phyloP scores from a whole-genome alignment of 495 filamentous ascomycete species.

The Peziza echinospora region DNA sequence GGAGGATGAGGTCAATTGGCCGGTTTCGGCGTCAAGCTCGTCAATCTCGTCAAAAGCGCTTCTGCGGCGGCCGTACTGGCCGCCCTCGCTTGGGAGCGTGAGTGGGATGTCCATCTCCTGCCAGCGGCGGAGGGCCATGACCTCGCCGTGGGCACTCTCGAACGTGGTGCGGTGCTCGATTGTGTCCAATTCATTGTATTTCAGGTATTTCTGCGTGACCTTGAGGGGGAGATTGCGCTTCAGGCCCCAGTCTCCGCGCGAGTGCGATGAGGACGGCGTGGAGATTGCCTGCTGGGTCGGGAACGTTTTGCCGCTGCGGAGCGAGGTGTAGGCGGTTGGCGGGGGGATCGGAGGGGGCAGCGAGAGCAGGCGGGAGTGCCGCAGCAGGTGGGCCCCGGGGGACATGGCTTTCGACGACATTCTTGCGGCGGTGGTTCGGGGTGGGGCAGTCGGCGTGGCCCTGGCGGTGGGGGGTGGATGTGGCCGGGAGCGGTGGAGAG shows the following conservation, averaged over 20 bases:
- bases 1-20: too few species aligned
- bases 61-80: background rate
- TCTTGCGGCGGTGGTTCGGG: background rate
- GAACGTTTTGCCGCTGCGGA: constrained; percentile 49
- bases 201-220: constrained; percentile 47
- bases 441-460: background rate
- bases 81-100: constrained; percentile 21
- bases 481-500: too few species aligned
- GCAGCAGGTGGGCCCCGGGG: constrained; percentile 37
- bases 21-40: constrained; percentile 23
- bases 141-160: constrained; percentile 61
- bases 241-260: constrained; percentile 78
- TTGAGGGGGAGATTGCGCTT: constrained; percentile 64
- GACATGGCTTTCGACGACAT: constrained; percentile 27
- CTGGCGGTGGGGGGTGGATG: background rate
- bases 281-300: constrained; percentile 74
- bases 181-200: constrained; percentile 56
- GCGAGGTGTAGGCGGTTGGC: constrained; percentile 26
- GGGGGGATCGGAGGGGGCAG: constrained; percentile 31
- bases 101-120: constrained; percentile 53
- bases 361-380: constrained; percentile 36
- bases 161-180: constrained; percentile 85
- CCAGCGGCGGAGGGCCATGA: constrained; percentile 64
- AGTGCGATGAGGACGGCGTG: constrained; percentile 51
- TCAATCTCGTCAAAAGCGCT: constrained; percentile 40